Evolutionary conservation across 768 basidiomycete species (phyloP), one percentile per base, ranked within the genome.

Genomic region (Phylloporus scabripes): DNA sequence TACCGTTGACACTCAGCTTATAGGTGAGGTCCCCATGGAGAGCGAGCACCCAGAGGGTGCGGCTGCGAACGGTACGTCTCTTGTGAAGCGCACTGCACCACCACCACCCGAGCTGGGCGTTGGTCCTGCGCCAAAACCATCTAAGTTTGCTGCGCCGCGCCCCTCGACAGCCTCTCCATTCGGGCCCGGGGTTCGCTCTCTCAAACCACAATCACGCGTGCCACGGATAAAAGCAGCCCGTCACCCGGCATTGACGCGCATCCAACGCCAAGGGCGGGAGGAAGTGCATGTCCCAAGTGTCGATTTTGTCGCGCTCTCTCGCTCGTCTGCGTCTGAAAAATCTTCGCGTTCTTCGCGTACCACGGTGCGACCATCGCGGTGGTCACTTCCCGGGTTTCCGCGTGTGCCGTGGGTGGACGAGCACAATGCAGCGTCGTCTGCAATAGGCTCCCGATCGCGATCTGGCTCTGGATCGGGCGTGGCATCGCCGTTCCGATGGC

Each of bases 271-370:
- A 29, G 55, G 40, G 42, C 40, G 1, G 4, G 2, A 4, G 37
- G 36, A 37, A 18, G 14, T 46, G 15, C 34, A 26, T 3, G 53
- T 60, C 1, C 64, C 62, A 4, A 56, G 56, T 41, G 4, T 68
- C 12, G 60, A 68, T 38, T 56, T 65, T 12, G 52, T 54, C 15
- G 33, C 55, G 7, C 33, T 54, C n/a, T 56, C 61, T 0, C 46
- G 11, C 5, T 53, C 56, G 15, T 51, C 59, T 32, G 15, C 12
- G 2, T 62, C 60, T 20, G 8, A 28, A 1, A 43, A 51, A 6
- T 54, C 62, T 14, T 52, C 53, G 8, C 39, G 6, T 8, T 57
- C 61, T 17, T 55, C 59, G 7, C 34, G 6, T 1, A 8, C 36
- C 2, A 48, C 57, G 0, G 39, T n/a, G 9, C 41, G 31, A 14